These are phyloP conservation scores for Fusarium liriodendri DNA, from an alignment of 2,329 filamentous ascomycete genomes.

Conservation along the genomic window DNA sequence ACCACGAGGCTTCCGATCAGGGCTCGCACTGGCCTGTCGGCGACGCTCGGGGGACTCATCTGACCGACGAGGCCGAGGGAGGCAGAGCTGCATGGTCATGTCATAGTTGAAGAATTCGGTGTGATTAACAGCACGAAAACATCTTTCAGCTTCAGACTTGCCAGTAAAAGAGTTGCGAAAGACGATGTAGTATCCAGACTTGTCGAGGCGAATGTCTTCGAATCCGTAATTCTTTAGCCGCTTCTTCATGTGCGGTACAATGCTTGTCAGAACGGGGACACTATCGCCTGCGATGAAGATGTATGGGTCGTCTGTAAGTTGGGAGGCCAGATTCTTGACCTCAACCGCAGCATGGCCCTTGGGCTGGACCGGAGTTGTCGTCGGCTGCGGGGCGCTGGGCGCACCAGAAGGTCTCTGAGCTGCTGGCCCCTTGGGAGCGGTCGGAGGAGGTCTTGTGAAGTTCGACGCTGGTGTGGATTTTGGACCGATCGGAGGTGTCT, in stretches of 20 bases:
- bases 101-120: constrained; percentile 89
- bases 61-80: constrained; percentile 45
- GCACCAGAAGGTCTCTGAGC: constrained; percentile 57
- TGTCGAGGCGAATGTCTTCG: constrained; percentile 85
- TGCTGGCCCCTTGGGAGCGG: constrained; percentile 87
- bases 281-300: constrained; percentile 89
- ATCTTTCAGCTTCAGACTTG: constrained; percentile 83
- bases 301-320: constrained; percentile 84
- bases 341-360: constrained; percentile 67
- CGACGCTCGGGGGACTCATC: constrained; percentile 37
- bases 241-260: constrained; percentile 90
- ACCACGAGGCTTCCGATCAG: constrained; percentile 43
- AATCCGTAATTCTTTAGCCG: constrained; percentile 85
- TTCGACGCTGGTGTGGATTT: constrained; percentile 44
- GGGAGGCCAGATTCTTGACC: constrained; percentile 71
- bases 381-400: constrained; percentile 44
- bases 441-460: constrained; percentile 72
- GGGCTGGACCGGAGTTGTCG: constrained; percentile 43
- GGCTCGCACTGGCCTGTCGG: constrained; percentile 51
- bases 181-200: constrained; percentile 89
- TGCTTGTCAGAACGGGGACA: constrained; percentile 87
- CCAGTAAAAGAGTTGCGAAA: constrained; percentile 84
- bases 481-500: constrained; percentile 53
- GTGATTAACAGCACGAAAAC: constrained; percentile 81
- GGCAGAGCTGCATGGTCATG: constrained; percentile 87